phyloP scores from a whole-genome alignment of 73 alveolate genomes.

The Tetrahymena borealis region DNA sequence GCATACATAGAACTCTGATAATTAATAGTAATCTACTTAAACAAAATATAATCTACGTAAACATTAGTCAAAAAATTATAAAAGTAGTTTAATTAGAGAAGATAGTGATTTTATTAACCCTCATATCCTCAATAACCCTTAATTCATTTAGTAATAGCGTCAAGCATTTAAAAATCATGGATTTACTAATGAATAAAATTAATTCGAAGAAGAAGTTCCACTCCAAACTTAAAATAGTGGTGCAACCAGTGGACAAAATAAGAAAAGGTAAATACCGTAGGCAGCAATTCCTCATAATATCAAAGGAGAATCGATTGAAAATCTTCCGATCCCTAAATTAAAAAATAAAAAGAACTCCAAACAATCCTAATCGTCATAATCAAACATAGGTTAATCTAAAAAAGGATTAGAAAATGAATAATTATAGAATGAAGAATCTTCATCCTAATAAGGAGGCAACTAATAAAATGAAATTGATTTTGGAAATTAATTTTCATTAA shows the following conservation, averaged over 20 bases:
- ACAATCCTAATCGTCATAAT: background rate
- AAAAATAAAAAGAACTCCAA: background rate
- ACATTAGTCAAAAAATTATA: background rate
- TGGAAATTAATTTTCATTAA: background rate
- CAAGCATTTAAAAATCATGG: background rate
- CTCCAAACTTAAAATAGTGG: too few relatives aligned
- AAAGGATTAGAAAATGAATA: background rate
- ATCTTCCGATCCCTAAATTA: background rate
- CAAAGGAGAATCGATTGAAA: too few relatives aligned
- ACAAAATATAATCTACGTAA: background rate
- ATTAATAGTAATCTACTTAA: background rate
- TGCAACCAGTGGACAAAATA: background rate
- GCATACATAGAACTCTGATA: background rate
- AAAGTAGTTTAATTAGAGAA: background rate
- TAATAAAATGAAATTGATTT: background rate
- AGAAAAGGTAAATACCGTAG: background rate
- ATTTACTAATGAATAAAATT: background rate
- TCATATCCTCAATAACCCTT: background rate
- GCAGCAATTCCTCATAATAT: background rate
- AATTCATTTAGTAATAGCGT: background rate
- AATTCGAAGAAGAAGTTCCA: background rate
- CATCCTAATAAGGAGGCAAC: background rate
- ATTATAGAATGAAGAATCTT: background rate
- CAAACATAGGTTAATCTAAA: background rate
- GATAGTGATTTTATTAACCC: background rate